Conservation (phyloP, 257 asterid species). For the Gardenia jasminoides region DNA sequence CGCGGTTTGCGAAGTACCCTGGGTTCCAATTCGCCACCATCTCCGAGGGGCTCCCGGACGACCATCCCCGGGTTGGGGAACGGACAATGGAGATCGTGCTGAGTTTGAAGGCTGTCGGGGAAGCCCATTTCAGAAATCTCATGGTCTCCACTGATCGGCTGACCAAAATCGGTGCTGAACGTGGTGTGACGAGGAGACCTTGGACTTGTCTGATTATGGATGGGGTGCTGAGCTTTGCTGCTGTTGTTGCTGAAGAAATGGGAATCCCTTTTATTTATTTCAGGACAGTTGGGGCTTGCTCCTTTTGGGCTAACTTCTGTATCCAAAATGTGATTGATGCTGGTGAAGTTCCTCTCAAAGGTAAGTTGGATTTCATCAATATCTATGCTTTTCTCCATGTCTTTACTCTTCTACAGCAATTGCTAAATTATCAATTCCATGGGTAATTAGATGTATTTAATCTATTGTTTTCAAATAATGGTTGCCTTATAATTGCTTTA, state of each 20-base stretch:
- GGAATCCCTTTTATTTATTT: constrained; percentile 12
- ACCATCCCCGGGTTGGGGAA: constrained; percentile 9
- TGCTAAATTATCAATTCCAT: too few relatives aligned
- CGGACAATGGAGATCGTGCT: constrained; percentile 18
- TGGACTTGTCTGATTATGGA: neutral
- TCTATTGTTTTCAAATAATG: too few relatives aligned
- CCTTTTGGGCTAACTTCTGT: constrained; percentile 24
- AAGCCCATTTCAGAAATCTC: constrained; percentile 3
- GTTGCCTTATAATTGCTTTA: too few relatives aligned
- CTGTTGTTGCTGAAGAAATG: too few relatives aligned
- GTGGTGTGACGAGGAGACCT: neutral
- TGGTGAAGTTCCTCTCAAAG: constrained; percentile 10
- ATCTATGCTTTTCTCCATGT: too few relatives aligned
- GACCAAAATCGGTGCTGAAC: neutral
- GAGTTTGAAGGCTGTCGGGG: constrained; percentile 12
- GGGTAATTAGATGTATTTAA: too few relatives aligned
- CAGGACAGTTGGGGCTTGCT: constrained; percentile 17
- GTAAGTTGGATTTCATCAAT: neutral
- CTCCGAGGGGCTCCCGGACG: constrained; percentile 14
- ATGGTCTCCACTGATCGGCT: constrained; percentile 13
- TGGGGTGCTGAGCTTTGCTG: constrained; percentile 16
- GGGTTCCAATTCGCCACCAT: constrained; percentile 15
- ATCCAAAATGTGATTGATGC: constrained; percentile 19
- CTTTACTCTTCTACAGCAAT: too few relatives aligned
- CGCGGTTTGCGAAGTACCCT: neutral